phyloP scores from a whole-genome alignment of 352 stramenopile species.

The Phytophthora tubulina region DNA sequence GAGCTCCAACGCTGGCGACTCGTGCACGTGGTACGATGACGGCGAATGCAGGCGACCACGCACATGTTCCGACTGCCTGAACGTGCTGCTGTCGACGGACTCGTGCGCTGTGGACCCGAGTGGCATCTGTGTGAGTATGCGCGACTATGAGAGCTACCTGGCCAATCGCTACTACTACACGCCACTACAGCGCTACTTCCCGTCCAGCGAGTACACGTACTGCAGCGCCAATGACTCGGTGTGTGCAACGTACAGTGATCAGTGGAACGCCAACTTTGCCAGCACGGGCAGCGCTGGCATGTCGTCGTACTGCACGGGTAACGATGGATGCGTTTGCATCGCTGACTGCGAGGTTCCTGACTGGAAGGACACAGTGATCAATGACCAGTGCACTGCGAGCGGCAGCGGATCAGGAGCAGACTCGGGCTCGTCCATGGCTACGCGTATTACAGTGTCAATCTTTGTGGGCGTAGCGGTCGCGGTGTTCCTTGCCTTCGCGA shows the following conservation, averaged over 20 bases:
- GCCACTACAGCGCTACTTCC: constrained; percentile 56
- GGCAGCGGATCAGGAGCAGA: constrained; percentile 3
- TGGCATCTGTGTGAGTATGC: constrained; percentile 53
- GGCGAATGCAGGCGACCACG: constrained; percentile 32
- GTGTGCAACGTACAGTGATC: constrained; percentile 40
- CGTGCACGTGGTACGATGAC: constrained; percentile 49
- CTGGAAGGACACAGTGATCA: constrained; percentile 40
- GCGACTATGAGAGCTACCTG: constrained; percentile 42
- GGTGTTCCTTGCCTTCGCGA: constrained; percentile 35
- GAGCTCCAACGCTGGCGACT: constrained; percentile 41
- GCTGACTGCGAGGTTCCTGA: constrained; percentile 47
- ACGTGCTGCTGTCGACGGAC: constrained; percentile 33
- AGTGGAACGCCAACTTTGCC: constrained; percentile 45
- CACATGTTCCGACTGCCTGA: constrained; percentile 44
- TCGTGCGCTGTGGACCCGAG: constrained; percentile 46
- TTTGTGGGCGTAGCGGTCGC: constrained; percentile 37
- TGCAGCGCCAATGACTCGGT: constrained; percentile 48
- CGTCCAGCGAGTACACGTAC: constrained; percentile 51
- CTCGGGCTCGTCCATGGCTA: constrained; percentile 30
- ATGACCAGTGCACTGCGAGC: constrained; percentile 34
- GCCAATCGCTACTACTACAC: constrained; percentile 56
- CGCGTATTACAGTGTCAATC: constrained; percentile 38
- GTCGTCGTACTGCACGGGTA: constrained; percentile 46
- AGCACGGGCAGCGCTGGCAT: constrained; percentile 30
- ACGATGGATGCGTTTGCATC: constrained; percentile 51